Base-by-base conservation (phyloP, 345 rosid species). In the Gossypium mustelinum region DNA sequence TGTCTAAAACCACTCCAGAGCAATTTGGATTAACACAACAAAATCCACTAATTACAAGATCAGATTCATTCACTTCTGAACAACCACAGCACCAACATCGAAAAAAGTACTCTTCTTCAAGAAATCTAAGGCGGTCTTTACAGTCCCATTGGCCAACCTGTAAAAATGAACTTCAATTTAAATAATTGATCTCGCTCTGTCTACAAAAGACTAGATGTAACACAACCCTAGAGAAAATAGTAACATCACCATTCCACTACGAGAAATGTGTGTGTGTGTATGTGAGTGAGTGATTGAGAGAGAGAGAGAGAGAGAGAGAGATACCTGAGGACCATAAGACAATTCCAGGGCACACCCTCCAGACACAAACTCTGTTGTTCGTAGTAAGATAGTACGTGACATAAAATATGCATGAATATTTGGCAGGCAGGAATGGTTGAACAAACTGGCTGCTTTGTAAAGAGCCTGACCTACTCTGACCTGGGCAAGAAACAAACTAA, bases 401-500 rank as follows among this genome's bases (percentile, higher is more conserved):
- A 90, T 84, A 85, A 92, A 94, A 81, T 92, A 94, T 67, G 91
- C 89, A 75, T 94, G 92, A 80, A 94, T 81, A 66, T 92, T 94
- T 74, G 98, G 97, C 84, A 63, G 79, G 88, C 98, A 94, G 74
- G 96, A 92, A 83, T 94, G 98, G 79, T 92, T 94, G 88, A 90
- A 92, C 83, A 89, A 68, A 78, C 96, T 92, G 78, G 90, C 98
- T 73, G 78, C 79, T 73, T 48, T 74, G 74, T 88, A 94, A 62
- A 94, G 83, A 70, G 97, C 98, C 75, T 86, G 97, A 61, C 96
- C 98, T 75, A 88, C 94, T 75, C 88, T 85, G 75, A 89, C 87
- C 91, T 90, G 81, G 64, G 63, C 57, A 70, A 70, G 59, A 72
- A 71, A 70, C 48, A 80, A 70, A 69, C 18, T 52, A 51, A 51